Evolutionary conservation across 2,329 filamentous ascomycete genomes (phyloP), one percentile per base, ranked within the genome.

Genomic region (Plectosphaerella sp.): DNA sequence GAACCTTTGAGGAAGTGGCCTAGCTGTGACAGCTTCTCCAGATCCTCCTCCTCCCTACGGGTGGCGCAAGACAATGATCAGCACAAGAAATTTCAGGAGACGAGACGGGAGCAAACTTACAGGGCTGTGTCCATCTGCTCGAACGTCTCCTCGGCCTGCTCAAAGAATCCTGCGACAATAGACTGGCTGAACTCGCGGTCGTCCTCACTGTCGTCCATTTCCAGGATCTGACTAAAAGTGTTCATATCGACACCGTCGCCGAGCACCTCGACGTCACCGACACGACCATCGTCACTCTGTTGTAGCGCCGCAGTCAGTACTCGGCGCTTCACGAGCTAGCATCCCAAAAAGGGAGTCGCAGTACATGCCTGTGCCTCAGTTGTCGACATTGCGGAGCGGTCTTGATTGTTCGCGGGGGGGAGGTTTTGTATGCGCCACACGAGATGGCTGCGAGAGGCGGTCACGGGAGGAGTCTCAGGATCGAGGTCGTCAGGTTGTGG

Each of bases 1-100:
- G 93, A 97, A 54, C 94, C 94, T 74, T 99, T 99, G 61, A 99
- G 80, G 74, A 96, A 99, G 73, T 99, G 94, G 42, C 94, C 94
- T 33, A 96, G 84, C 50, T 82, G 79, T 35, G 91, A 96, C 37
- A 97, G 83, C 59, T 84, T 76, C n/a, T 74, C 70, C 52, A 97
- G 83, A 54, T 96, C 78, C 63, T 82, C 78, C 2, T 79, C 68
- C 59, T 83, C 70, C 58, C 91, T 96, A 65, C 7, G 54, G 41
- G n/a, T 42, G 33, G 42, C 43, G 36, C 41, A 53, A 52, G 10
- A 55, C 41, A 5, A 39, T 51, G 25, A 45, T 58, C 51, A 57
- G 55, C 28, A 41, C 37, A 8, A 50, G 28, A 15, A 28, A n/a
- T 12, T 36, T 16, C 12, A 18, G 16, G 45, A 47, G 43, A 22